Evolutionary conservation across 2,329 filamentous ascomycete genomes (phyloP).

Genomic region (Aspergillus sojae): DNA sequence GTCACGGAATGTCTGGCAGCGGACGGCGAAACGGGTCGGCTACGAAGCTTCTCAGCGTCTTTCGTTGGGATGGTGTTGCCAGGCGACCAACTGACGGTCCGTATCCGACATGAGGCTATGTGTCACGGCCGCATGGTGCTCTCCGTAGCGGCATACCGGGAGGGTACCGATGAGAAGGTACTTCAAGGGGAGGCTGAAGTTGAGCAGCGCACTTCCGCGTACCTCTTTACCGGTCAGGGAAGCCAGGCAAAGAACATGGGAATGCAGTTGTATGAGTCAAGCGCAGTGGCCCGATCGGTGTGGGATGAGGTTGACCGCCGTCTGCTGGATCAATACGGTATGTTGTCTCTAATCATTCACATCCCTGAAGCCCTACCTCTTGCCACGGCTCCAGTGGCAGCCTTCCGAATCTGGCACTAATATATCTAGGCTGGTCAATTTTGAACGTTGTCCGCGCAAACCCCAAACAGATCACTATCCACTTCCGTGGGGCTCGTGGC

Average conservation of each 20-base stretch:
- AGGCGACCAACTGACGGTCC: conserved; percentile 88
- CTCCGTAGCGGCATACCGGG: conserved; percentile 90
- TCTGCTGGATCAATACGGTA: conserved; percentile 81
- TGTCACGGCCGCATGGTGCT: conserved; percentile 95
- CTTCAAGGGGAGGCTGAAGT: conserved; percentile 90
- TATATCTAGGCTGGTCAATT: conserved; percentile 68
- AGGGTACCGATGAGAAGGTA: conserved; percentile 90
- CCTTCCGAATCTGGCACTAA: not conserved
- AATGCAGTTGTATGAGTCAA: conserved; percentile 94
- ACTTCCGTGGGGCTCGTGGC: conserved; percentile 92
- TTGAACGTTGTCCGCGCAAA: conserved; percentile 98
- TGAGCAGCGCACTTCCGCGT: conserved; percentile 90
- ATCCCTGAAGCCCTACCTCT: not conserved
- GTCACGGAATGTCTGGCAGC: conserved; percentile 95
- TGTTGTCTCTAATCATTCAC: conserved; percentile 52
- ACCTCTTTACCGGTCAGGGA: conserved; percentile 95
- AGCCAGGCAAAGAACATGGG: conserved; percentile 98
- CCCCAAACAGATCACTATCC: conserved; percentile 92
- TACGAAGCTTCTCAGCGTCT: conserved; percentile 90
- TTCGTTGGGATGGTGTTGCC: conserved; percentile 95
- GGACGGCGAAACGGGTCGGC: conserved; percentile 85
- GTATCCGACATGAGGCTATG: conserved; percentile 92
- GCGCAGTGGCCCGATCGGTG: conserved; percentile 86
- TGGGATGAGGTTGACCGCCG: conserved; percentile 96
- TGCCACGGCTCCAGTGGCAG: not conserved